Percentiles rank a stretch among this genome's conserved stretches.
Evolutionary conservation across 2,329 filamentous ascomycete genomes (phyloP).

Genomic region (Lithohypha guttulata): DNA sequence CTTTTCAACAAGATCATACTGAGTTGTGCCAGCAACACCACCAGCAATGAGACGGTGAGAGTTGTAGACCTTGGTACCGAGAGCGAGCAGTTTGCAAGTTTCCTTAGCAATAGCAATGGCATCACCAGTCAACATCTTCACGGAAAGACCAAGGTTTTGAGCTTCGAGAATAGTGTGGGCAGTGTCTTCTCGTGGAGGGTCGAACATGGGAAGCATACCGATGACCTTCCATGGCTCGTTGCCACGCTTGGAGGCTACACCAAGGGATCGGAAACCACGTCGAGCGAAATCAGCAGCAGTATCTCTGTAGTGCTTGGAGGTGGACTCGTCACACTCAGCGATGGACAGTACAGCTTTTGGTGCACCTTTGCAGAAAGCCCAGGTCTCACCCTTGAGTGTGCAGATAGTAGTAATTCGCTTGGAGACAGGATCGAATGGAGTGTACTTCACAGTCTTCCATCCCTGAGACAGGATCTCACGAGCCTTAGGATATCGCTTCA

Average conservation of each 20-base stretch:
- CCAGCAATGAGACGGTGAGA: constrained; percentile 67
- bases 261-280: constrained; percentile 69
- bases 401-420: constrained; percentile 66
- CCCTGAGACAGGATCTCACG: constrained; percentile 64
- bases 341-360: constrained; percentile 64
- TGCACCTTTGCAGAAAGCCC: constrained; percentile 66
- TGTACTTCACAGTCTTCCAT: constrained; percentile 70
- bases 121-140: constrained; percentile 76
- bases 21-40: constrained; percentile 60
- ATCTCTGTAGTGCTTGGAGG: constrained; percentile 55
- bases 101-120: constrained; percentile 71
- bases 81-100: constrained; percentile 71
- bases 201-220: constrained; percentile 70
- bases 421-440: constrained; percentile 66
- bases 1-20: constrained; percentile 66
- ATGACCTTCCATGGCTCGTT: constrained; percentile 63
- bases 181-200: constrained; percentile 67
- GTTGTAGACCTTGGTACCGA: constrained; percentile 73
- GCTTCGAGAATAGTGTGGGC: constrained; percentile 69
- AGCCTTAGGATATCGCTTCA: constrained; percentile 66
- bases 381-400: constrained; percentile 58
- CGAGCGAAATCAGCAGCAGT: constrained; percentile 67
- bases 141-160: constrained; percentile 62
- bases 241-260: constrained; percentile 69
- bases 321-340: constrained; percentile 55